Evolutionary conservation across 2,329 filamentous ascomycete species (phyloP), one percentile per base, ranked within the genome.

Genomic region (Aspergillus ruber): DNA sequence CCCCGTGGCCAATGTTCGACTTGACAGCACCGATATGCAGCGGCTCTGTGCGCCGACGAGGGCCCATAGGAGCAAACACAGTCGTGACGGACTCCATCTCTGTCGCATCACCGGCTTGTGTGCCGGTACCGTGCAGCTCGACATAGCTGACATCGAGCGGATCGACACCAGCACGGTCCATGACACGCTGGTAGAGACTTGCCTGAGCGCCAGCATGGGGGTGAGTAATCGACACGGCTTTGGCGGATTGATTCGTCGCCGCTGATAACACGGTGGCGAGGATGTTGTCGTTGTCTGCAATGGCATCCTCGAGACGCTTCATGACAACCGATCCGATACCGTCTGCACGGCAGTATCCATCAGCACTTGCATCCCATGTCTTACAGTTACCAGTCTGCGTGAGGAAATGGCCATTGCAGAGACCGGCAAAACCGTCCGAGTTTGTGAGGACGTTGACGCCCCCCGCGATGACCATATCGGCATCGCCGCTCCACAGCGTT

Each of bases 381-480:
- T 76, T 75, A 54, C 77, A 80, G 13, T 69, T 63, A 0, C 76
- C 77, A 1, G 56, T 63, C 12, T 53, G 50, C 6, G 60, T 61
- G 4, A 64, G 49, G 38, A 66, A 64, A n/a, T 59, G 53, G 2
- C 55, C 62, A 54, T 84, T 81, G 59, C 81, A 84, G 2, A 90
- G 73, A 56, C 84, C 85, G 5, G 84, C 76, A 69, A 87, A 88
- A 72, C 85, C 86, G 64, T 90, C 86, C 0, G 86, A 84, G 66
- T 88, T 88, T 44, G 86, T 89, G 66, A 90, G 76, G 6, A 64
- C 40, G 45, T 86, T 89, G 13, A 87, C 71, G 49, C 88, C 88
- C 47, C 88, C 88, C 1, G 87, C 85, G 35, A 90, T 81, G 1
- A 86, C 88, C 5, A 85, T 90, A 61, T 93, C 87, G 52, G 83